These are phyloP conservation scores for Zalerion maritima DNA, from an alignment of 495 filamentous ascomycete species.

Conservation along the genomic window DNA sequence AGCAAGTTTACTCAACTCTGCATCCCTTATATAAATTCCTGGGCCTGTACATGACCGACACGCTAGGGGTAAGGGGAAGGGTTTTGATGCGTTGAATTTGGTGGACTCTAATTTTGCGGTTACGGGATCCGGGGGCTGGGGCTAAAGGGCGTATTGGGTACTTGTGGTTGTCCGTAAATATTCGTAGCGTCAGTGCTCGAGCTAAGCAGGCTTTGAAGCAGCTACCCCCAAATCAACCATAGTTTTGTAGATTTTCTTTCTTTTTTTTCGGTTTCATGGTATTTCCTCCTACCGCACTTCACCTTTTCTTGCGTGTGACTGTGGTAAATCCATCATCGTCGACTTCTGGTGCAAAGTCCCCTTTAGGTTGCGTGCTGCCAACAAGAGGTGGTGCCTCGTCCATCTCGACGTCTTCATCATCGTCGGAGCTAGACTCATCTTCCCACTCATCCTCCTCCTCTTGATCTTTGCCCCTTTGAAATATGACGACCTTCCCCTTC, in stretches of 20 bases:
- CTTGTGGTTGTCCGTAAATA: too few species aligned
- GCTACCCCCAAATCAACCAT: too few species aligned
- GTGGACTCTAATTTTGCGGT: too few species aligned
- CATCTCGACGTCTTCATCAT: conserved; percentile 59
- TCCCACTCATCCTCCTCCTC: conserved; percentile 46
- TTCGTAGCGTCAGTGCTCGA: too few species aligned
- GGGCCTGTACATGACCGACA: too few species aligned
- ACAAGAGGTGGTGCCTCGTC: conserved; percentile 50
- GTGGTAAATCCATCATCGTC: conserved; percentile 95
- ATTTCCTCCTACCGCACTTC: conserved; percentile 13
- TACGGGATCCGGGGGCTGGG: background rate
- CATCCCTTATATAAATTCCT: too few species aligned
- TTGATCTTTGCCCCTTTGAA: conserved; percentile 44
- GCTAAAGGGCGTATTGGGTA: background rate
- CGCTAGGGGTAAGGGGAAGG: too few species aligned
- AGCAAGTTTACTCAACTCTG: too few species aligned
- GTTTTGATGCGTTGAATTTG: too few species aligned
- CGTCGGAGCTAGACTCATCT: conserved; percentile 29
- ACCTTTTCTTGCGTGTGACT: conserved; percentile 60
- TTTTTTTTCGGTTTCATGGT: conserved; percentile 3
- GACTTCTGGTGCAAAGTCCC: conserved; percentile 58
- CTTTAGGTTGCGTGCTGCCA: conserved; percentile 40
- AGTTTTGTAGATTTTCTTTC: conserved; percentile 2
- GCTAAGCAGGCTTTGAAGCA: too few species aligned
- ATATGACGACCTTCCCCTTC: conserved; percentile 38